Conservation (phyloP, 495 filamentous ascomycete species). For the Podospora conica region DNA sequence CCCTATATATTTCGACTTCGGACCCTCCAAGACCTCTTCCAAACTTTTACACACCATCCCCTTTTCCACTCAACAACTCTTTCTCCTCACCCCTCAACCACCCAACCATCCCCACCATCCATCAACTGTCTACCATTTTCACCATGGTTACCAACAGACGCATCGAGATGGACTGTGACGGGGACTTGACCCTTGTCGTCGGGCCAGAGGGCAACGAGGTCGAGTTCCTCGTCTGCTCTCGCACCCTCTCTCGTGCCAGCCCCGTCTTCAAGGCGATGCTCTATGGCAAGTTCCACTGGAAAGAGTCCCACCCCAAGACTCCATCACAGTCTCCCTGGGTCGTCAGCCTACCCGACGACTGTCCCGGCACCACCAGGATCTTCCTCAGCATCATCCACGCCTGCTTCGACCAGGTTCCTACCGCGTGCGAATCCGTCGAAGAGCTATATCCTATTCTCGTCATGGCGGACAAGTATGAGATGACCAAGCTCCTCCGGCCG, state of each 20-base stretch:
- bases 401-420: background rate
- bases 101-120: background rate
- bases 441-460: background rate
- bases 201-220: background rate
- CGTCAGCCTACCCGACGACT: background rate
- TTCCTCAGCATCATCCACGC: background rate
- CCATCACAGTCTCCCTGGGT: background rate
- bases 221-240: constrained; percentile 1
- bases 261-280: background rate
- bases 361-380: background rate
- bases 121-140: background rate
- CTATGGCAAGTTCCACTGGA: background rate
- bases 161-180: constrained; percentile 8
- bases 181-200: background rate
- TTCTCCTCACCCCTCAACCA: background rate
- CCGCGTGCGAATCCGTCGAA: background rate
- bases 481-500: background rate
- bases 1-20: no score
- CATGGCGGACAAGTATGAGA: constrained; percentile 1
- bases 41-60: background rate
- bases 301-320: background rate
- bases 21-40: no score
- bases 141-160: no score
- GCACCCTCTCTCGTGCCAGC: background rate
- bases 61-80: background rate